Evolutionary conservation across 2,329 filamentous ascomycete genomes (phyloP), one percentile per base, ranked within the genome.

Genomic region (Aspergillus clavatus): DNA sequence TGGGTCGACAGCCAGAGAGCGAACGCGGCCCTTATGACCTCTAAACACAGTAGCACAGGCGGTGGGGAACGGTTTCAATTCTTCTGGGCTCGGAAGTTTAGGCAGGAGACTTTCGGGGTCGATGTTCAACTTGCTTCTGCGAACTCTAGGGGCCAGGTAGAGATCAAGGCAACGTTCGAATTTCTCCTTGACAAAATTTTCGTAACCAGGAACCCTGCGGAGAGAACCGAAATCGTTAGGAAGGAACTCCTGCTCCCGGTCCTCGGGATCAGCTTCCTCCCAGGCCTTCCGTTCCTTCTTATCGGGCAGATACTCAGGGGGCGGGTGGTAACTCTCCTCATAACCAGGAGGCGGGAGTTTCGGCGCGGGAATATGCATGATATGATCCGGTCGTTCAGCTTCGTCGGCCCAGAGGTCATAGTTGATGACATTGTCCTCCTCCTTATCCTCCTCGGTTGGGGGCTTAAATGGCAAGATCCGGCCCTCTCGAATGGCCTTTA

Each of bases 351-450:
- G 91, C 22, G 91, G 83, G 40, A 94, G 77, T 66, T 98, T 98
- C 4, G 93, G 93, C 1, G 93, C 91, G 12, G 93, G 87, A 43
- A 97, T 86, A 61, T 96, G 88, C 90, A 97, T 97, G 27, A 86
- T 76, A 66, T 97, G 87, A 50, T 90, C 86, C 26, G 86, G 81
- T 56, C 85, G 80, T 8, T 88, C 82, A 56, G 85, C 81, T 68
- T 98, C 91, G 61, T 97, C 87, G 43, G 91, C 89, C 93, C 93
- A 98, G 43, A 98, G 80, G 62, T 98, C 93, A 61, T 89, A 95
- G 60, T 83, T 83, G 19, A 79, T 79, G 31, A 86, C 75, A 43
- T 86, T 82, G 47, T 86, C 76, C 45, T 87, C 82, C 42, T 86
- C 80, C 45, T 87, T 82, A 53, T 90, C 81, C 51, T 83, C 79